Evolutionary conservation across 2,329 filamentous ascomycete species (phyloP), one percentile per base, ranked within the genome.

Genomic region (Phoma sp.): DNA sequence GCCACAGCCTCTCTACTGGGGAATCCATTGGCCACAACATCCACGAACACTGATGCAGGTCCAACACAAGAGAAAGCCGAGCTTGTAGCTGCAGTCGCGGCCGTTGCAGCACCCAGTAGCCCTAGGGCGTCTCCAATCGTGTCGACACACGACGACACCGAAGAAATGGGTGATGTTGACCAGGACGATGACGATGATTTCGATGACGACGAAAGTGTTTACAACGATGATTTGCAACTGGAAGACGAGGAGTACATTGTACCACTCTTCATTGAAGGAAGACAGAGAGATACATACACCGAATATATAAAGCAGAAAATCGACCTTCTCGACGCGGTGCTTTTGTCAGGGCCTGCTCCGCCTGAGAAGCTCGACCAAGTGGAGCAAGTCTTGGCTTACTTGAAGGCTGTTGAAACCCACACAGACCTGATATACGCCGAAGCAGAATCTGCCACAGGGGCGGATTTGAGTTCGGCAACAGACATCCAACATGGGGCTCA

Each of bases 371-470:
- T 69, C 9, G 40, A 38, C 4, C 46, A 65, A 5, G 50, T 70
- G 2, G 54, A 70, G 9, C 53, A 55, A 2, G 34, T 68, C 3
- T 38, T 73, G 4, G n/a, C 60, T 11, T 53, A 60, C 18, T 50
- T 74, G 11, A 60, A 56, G 18, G 59, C 56, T 7, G 49, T 74
- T 9, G 72, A 75, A 45, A 70, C 66, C 2, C 71, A 74, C 34
- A 51, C 71, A 7, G 72, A 75, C 45, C 57, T 75, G 18, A 48
- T 67, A 7, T 69, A 59, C 33, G 55, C 59, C n/a, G 68, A 68
- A 33, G 65, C 61, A 26, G 53, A 53, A 14, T 38, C 45, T 9
- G 30, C 53, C 2, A 56, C 60, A 11, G 40, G 23, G 3, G 52
- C 58, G 12, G 45, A 30, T 0, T 20, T 23, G 23, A 39, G n/a